Base-by-base conservation (phyloP, 805 yeast species). In the Starmerella ratchasimensis region DNA sequence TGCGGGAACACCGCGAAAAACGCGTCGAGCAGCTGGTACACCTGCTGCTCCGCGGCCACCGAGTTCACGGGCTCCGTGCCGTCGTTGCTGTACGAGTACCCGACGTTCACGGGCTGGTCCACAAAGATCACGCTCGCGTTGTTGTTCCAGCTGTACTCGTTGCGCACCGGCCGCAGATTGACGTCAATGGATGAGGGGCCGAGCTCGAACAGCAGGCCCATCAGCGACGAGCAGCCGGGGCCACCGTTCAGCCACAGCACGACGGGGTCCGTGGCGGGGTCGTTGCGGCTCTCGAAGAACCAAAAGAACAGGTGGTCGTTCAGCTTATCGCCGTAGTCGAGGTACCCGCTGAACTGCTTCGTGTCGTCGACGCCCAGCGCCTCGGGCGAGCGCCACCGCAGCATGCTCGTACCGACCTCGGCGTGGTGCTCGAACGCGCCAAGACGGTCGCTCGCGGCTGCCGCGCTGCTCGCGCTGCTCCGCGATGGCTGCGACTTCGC, bases 81-180 rank as follows among this genome's bases (percentile, higher is more conserved):
- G 16, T 44, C 38, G 19, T 37, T 32, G 21, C 48, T 80, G 62
- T 86, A 84, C 0, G 96, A 84, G 63, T 72, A 88, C 23, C 97
- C 97, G 25, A 83, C 94, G 45, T 82, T 82, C 36, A 86, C 83
- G 9, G 97, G 98, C 62, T 88, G 96, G 59, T 88, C 97, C 42
- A 88, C 67, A 65, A 80, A 88, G 47, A 88, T 80, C 23, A 88
- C 82, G 19, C 90, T 72, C 22, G 97, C 96, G 57, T 88, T 88
- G 53, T 69, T 65, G 62, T 84, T 88, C 97, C 97, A 88, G 2
- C 94, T 74, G 62, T 72, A 62, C 27, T 93, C 93, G 62, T 88
- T 88, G 59, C 61, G 64, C 18, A 90, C 90, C 50, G 78, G 75
- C 52, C 79, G 62, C 38, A 74, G 59, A 36, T 76, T 70, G 48